Evolutionary conservation across 2,329 filamentous ascomycete species (phyloP).

Genomic region (Venturia nashicola): DNA sequence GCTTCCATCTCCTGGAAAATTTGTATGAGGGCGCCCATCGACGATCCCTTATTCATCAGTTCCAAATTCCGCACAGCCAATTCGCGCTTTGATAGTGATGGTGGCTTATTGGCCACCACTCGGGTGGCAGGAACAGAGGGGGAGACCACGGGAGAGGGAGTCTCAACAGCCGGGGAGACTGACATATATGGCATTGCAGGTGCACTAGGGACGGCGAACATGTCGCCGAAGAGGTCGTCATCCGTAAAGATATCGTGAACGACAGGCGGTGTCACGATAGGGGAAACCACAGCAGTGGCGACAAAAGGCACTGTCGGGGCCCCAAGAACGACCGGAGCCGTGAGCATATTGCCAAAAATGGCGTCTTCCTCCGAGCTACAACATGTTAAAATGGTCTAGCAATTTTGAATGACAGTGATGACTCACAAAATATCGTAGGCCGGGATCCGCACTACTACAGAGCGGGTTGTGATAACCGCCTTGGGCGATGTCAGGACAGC

Average conservation of each 20-base stretch:
- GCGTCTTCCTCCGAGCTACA: too few species aligned
- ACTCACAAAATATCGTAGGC: too few species aligned
- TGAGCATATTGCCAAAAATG: too few species aligned
- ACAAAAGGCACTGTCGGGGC: too few species aligned
- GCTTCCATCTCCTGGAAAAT: background rate
- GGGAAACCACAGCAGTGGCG: too few species aligned
- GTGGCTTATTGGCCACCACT: background rate
- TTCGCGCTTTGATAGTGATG: background rate
- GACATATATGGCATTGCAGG: background rate
- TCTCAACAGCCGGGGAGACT: background rate
- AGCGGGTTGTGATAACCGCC: too few species aligned
- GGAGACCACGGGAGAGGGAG: background rate
- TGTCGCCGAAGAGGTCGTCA: background rate
- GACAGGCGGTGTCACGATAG: background rate
- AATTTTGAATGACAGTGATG: too few species aligned
- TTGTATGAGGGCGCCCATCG: background rate
- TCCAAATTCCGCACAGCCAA: background rate
- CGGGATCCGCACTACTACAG: too few species aligned
- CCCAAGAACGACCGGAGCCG: too few species aligned
- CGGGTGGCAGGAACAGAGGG: background rate
- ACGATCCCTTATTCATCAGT: background rate
- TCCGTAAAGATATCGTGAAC: background rate
- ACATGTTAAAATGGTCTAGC: too few species aligned
- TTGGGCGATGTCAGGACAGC: background rate
- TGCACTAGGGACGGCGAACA: background rate